Evolutionary conservation across 2,329 filamentous ascomycete genomes (phyloP).

Genomic region (Sporothrix pallida): DNA sequence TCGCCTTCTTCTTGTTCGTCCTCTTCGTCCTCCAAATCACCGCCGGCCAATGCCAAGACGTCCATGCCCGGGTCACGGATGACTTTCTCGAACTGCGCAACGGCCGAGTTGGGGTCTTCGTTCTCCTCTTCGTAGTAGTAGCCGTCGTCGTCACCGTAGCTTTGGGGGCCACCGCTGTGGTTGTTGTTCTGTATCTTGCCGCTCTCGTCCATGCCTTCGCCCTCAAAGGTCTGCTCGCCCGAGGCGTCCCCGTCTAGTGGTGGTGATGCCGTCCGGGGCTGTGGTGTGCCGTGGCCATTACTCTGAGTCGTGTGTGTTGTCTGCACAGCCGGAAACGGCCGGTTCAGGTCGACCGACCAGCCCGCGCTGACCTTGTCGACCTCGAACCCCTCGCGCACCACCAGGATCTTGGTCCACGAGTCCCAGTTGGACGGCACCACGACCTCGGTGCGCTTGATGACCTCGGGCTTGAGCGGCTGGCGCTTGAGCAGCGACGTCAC

Average conservation of each 20-base stretch:
- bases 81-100: conserved; percentile 77
- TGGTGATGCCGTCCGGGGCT: background rate
- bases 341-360: conserved; percentile 84
- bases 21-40: conserved; percentile 1
- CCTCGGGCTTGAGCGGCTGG: conserved; percentile 82
- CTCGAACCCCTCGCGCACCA: conserved; percentile 89
- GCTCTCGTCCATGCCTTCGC: background rate
- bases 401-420: conserved; percentile 95
- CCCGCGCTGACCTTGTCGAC: conserved; percentile 83
- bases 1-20: background rate
- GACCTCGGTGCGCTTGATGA: conserved; percentile 93
- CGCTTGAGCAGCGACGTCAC: conserved; percentile 83
- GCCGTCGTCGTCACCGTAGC: conserved; percentile 14
- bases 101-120: conserved; percentile 60
- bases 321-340: conserved; percentile 47
- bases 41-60: conserved; percentile 58
- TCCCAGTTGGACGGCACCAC: conserved; percentile 97
- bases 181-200: background rate
- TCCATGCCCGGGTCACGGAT: conserved; percentile 76
- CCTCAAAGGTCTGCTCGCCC: conserved; percentile 11
- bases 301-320: conserved; percentile 34
- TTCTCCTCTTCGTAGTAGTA: conserved; percentile 41
- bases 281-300: background rate
- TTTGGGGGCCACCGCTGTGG: background rate
- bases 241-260: background rate